A percentile compares a stretch with the other conserved stretches of the same genome.
Evolutionary conservation across 163 green algal species (phyloP).

Genomic region (Prototheca cutis): DNA sequence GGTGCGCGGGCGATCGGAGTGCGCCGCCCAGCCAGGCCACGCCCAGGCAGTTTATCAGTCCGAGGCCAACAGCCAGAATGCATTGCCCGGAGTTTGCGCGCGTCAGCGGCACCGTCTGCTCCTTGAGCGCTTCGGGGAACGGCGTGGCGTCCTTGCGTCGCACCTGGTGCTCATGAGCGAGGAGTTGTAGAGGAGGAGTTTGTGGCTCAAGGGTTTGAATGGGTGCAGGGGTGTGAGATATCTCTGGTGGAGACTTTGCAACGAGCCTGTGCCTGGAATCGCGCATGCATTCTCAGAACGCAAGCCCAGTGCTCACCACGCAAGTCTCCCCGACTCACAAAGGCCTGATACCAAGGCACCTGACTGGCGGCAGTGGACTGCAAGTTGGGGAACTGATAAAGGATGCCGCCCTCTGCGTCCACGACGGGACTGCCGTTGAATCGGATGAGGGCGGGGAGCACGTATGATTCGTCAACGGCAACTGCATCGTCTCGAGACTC

Average conservation of each 20-base stretch:
- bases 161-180: too few species aligned
- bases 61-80: constrained; percentile 18
- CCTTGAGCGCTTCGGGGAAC: constrained; percentile 15
- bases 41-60: constrained; percentile 51
- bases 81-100: constrained; percentile 40
- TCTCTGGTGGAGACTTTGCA: too few species aligned
- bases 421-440: constrained; percentile 66
- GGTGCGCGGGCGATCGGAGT: constrained; percentile 28
- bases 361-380: constrained; percentile 53
- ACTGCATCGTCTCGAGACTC: constrained; percentile 4
- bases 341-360: too few species aligned
- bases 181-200: too few species aligned
- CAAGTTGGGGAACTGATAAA: constrained; percentile 72
- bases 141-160: too few species aligned
- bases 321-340: too few species aligned
- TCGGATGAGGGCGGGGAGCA: constrained; percentile 66
- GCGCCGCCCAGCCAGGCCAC: constrained; percentile 38
- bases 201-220: too few species aligned
- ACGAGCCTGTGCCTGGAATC: too few species aligned
- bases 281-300: too few species aligned
- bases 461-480: constrained; percentile 61
- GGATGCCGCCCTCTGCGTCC: constrained; percentile 50
- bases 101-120: constrained; percentile 49
- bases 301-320: too few species aligned
- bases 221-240: too few species aligned